These are phyloP conservation scores for Sphaerulina vaccinii DNA, from an alignment of 2,329 filamentous ascomycete species.

Conservation along the genomic window DNA sequence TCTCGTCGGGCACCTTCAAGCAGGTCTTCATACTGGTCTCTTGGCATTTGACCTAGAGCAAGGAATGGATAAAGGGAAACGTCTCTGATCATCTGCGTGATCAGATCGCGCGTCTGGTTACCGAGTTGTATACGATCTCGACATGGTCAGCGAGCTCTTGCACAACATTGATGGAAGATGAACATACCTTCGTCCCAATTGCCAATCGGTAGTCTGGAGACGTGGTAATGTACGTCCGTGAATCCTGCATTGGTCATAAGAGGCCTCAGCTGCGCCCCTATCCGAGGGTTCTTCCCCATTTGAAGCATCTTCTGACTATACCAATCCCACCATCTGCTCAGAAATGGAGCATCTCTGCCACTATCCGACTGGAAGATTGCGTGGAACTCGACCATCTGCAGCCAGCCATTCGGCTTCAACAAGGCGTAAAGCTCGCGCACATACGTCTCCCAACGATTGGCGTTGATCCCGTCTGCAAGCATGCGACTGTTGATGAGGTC, in stretches of 20 bases:
- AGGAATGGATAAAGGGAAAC: conserved; percentile 23
- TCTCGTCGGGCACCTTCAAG: conserved; percentile 23
- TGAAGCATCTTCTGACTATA: conserved; percentile 23
- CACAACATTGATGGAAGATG: not conserved
- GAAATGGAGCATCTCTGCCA: conserved; percentile 23
- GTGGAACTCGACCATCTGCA: conserved; percentile 85
- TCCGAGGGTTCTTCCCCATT: conserved; percentile 27
- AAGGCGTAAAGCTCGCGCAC: conserved; percentile 71
- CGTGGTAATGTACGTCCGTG: conserved; percentile 11
- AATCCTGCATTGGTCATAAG: conserved; percentile 27
- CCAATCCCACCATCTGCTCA: conserved; percentile 30
- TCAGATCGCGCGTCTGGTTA: conserved; percentile 10
- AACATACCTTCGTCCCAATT: conserved; percentile 10
- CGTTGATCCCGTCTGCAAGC: conserved; percentile 69
- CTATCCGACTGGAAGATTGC: conserved; percentile 81
- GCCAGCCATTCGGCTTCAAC: conserved; percentile 75
- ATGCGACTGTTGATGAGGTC: conserved; percentile 80
- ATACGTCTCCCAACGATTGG: conserved; percentile 71
- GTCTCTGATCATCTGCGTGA: conserved; percentile 21
- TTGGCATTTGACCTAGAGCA: conserved; percentile 14
- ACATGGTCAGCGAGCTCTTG: not conserved
- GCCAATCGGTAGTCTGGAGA: conserved; percentile 10
- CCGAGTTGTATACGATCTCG: conserved; percentile 5
- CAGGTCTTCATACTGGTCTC: conserved; percentile 18
- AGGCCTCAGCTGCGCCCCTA: conserved; percentile 21